Conservation (phyloP, 2,329 filamentous ascomycete species). For the Diaporthe citriasiana region DNA sequence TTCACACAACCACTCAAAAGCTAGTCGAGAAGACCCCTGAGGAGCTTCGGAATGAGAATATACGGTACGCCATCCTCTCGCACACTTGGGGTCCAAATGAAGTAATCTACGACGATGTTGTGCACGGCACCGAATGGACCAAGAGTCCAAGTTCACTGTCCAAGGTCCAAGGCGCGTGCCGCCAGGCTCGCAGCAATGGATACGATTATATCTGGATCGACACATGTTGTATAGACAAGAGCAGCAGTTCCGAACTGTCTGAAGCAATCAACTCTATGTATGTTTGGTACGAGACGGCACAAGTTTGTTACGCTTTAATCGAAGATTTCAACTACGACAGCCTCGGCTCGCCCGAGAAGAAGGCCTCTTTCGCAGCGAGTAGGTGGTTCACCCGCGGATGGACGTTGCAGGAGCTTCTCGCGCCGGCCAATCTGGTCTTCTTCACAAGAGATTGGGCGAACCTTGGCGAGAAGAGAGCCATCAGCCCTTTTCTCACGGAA, state of each 20-base stretch:
- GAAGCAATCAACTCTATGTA: slow-evolving; percentile 35
- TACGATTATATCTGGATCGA: slow-evolving; percentile 36
- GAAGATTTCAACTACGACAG: slow-evolving; percentile 28
- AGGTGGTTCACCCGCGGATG: slow-evolving; percentile 39
- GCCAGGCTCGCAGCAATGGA: slow-evolving; percentile 3
- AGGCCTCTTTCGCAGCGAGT: not conserved
- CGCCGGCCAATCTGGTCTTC: slow-evolving; percentile 42
- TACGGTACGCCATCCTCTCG: slow-evolving; percentile 21
- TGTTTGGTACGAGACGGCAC: slow-evolving; percentile 17
- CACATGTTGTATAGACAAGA: slow-evolving; percentile 38
- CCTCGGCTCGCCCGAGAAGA: slow-evolving; percentile 17
- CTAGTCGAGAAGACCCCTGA: slow-evolving; percentile 25
- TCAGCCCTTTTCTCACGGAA: slow-evolving; percentile 14
- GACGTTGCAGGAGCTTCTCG: slow-evolving; percentile 43
- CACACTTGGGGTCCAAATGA: slow-evolving; percentile 18
- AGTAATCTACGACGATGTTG: slow-evolving; percentile 4
- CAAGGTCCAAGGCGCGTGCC: slow-evolving; percentile 28
- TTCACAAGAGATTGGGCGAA: slow-evolving; percentile 41
- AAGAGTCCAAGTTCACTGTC: slow-evolving; percentile 2
- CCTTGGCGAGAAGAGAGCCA: slow-evolving; percentile 29
- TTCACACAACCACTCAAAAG: slow-evolving; percentile 22
- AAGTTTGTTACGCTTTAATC: slow-evolving; percentile 28
- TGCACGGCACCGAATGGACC: slow-evolving; percentile 11
- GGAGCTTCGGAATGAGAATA: slow-evolving; percentile 18
- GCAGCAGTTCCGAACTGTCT: slow-evolving; percentile 2